Conservation (phyloP, 164 flowering plant species). For the Chloranthus sessilifolius region DNA sequence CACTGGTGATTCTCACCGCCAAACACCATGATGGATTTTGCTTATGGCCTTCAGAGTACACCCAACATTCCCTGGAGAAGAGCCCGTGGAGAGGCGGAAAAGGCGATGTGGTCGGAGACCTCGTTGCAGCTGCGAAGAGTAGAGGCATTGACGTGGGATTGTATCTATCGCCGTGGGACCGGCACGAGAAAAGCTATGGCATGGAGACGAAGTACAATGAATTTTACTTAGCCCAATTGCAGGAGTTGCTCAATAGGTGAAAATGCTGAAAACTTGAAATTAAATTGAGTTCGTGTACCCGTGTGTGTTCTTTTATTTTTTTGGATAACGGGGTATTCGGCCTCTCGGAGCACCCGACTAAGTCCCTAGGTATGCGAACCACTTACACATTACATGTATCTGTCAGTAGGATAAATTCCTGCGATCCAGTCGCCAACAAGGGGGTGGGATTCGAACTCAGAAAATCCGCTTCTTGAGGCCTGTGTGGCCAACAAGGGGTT, state of each 20-base stretch:
- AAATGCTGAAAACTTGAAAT: no score
- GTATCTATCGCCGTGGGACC: slow-evolving; percentile 95
- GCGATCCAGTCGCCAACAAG: no score
- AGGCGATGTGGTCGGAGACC: slow-evolving; percentile 75
- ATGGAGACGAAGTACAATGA: slow-evolving; percentile 52
- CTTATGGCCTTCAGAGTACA: slow-evolving; percentile 83
- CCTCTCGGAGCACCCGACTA: no score
- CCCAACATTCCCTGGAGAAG: slow-evolving; percentile 60
- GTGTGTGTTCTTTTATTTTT: no score
- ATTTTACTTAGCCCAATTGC: slow-evolving; percentile 81
- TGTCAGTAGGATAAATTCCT: no score
- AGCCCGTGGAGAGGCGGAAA: slow-evolving; percentile 74
- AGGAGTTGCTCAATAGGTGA: slow-evolving; percentile 69
- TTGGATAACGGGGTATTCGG: no score
- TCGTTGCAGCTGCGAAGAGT: slow-evolving; percentile 49
- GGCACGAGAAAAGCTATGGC: slow-evolving; percentile 81
- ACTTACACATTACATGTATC: no score
- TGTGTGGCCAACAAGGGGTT: no score
- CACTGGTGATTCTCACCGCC: slow-evolving; percentile 75
- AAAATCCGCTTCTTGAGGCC: no score
- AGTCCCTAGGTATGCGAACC: no score
- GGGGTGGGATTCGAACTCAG: no score
- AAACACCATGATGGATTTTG: slow-evolving; percentile 97
- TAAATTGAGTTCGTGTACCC: no score
- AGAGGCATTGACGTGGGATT: slow-evolving; percentile 64